phyloP scores from a whole-genome alignment of 176 grass and related monocot species.

The Coix lacrymajobi region DNA sequence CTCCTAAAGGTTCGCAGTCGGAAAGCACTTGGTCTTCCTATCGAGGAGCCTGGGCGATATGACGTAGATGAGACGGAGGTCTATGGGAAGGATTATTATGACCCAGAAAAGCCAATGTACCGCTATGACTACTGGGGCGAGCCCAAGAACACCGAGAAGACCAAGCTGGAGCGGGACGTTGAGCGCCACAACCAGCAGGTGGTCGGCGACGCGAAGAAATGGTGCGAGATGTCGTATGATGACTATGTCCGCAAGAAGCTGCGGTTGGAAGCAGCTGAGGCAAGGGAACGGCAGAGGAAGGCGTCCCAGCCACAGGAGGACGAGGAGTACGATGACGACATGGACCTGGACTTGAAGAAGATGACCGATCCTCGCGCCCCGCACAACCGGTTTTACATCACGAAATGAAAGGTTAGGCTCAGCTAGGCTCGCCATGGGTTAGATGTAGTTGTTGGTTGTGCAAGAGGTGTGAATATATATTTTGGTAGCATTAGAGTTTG shows the following conservation, averaged over 20 bases:
- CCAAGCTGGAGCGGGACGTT: constrained; percentile 44
- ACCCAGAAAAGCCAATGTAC: constrained; percentile 67
- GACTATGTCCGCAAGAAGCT: constrained; percentile 43
- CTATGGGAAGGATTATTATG: constrained; percentile 65
- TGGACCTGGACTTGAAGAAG: constrained; percentile 62
- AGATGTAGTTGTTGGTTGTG: constrained; percentile 21
- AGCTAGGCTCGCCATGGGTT: not conserved
- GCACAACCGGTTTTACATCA: constrained; percentile 34
- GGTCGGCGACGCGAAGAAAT: constrained; percentile 59
- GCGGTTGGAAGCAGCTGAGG: constrained; percentile 27
- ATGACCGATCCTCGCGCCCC: constrained; percentile 31
- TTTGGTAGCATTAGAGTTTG: not conserved
- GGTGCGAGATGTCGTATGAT: constrained; percentile 73
- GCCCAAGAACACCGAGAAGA: constrained; percentile 55
- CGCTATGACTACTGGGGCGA: constrained; percentile 70
- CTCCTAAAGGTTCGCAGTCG: constrained; percentile 40
- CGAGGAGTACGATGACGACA: constrained; percentile 56
- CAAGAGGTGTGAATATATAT: constrained; percentile 27
- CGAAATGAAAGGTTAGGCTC: constrained; percentile 22
- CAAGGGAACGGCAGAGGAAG: constrained; percentile 15
- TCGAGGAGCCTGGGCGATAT: constrained; percentile 76
- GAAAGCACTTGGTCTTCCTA: constrained; percentile 62
- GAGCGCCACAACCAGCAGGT: constrained; percentile 51
- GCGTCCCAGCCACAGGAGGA: constrained; percentile 10
- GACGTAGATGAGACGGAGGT: constrained; percentile 69